Evolutionary conservation across 305 asterid genomes (phyloP).

Genomic region (Ilex paraguariensis): DNA sequence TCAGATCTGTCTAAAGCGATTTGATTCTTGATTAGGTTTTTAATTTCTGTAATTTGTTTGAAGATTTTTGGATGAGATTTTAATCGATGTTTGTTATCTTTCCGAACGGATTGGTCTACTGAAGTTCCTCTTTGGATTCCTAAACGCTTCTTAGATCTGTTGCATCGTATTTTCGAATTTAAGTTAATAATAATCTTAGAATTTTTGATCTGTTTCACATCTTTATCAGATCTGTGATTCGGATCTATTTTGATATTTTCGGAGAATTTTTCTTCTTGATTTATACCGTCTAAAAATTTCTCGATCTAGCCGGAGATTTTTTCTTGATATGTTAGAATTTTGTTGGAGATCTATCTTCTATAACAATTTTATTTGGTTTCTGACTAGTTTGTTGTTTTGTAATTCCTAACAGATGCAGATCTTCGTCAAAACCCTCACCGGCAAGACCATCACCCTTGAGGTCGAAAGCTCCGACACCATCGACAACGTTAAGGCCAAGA

Average conservation of each 20-base stretch:
- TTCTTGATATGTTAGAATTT: not conserved
- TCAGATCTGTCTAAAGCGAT: not conserved
- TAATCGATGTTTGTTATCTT: too few species aligned
- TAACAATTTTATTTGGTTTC: not conserved
- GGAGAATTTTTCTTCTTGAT: not conserved
- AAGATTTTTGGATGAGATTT: not conserved
- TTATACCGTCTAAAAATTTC: not conserved
- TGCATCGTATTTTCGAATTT: too few species aligned
- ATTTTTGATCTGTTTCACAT: too few species aligned
- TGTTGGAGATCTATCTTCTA: not conserved
- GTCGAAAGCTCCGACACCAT: conserved; percentile 34
- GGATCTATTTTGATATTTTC: too few species aligned
- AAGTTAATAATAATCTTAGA: not conserved
- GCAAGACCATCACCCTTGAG: conserved; percentile 30
- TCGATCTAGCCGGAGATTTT: not conserved
- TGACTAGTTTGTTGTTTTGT: not conserved
- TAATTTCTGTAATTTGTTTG: not conserved
- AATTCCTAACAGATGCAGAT: conserved; percentile 28
- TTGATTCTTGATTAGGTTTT: not conserved
- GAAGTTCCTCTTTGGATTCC: not conserved
- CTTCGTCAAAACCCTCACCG: conserved; percentile 28
- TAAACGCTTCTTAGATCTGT: too few species aligned
- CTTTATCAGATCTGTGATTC: too few species aligned
- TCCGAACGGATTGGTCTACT: not conserved
- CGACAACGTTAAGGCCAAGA: conserved; percentile 29